Evolutionary conservation across 1,284 basidiomycete species (phyloP).

Genomic region (Sporisorium reilianum): DNA sequence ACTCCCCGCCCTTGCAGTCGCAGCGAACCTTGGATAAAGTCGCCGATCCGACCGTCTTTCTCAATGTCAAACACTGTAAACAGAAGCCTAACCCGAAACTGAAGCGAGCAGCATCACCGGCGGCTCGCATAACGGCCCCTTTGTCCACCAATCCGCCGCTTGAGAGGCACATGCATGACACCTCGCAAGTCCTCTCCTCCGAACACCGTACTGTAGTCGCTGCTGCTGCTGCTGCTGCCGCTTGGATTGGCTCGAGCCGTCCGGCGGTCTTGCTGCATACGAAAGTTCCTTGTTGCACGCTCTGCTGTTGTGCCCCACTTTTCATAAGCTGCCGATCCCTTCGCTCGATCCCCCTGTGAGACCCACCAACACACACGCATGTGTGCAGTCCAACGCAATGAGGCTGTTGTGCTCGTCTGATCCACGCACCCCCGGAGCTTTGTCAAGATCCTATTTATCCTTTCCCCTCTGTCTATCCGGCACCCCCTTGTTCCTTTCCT

Average conservation of each 20-base stretch:
- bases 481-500: background rate
- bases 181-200: background rate
- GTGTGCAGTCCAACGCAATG: background rate
- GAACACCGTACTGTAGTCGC: background rate
- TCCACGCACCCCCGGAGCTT: background rate
- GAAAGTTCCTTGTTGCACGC: background rate
- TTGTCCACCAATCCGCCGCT: too few relatives aligned
- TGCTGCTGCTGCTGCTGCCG: background rate
- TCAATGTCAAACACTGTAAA: background rate
- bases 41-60: too few relatives aligned
- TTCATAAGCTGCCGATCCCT: conserved; percentile 1
- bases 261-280: conserved; percentile 4
- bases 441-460: conserved; percentile 7
- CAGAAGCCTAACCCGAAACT: background rate
- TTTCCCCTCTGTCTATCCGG: too few relatives aligned
- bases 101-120: background rate
- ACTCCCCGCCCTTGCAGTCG: too few relatives aligned
- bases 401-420: background rate
- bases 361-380: conserved; percentile 1
- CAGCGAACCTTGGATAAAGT: too few relatives aligned
- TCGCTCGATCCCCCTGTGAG: background rate
- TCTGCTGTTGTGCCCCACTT: background rate
- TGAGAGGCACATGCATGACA: conserved; percentile 1
- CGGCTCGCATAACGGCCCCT: background rate
- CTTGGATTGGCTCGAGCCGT: background rate